phyloP scores from a whole-genome alignment of 192 early-diverging fungal species.

The Powellomyces hirtus region DNA sequence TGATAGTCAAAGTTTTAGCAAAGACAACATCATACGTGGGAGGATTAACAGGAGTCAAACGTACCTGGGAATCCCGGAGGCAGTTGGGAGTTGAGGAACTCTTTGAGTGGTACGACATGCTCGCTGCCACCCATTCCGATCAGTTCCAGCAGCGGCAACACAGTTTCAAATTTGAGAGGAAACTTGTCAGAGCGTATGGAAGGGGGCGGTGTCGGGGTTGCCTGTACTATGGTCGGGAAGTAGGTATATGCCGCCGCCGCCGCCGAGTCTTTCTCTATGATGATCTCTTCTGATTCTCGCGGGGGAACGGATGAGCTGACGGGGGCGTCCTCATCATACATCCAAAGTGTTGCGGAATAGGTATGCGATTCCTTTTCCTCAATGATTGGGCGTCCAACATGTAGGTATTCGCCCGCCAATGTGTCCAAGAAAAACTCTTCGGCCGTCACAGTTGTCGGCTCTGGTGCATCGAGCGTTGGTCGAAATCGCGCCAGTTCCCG shows the following conservation, averaged over 20 bases:
- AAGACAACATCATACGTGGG: too few relatives aligned
- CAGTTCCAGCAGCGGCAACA: slow-evolving; percentile 43
- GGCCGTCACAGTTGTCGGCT: slow-evolving; percentile 20
- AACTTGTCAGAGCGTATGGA: slow-evolving; percentile 33
- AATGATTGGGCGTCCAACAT: slow-evolving; percentile 32
- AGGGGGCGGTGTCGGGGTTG: slow-evolving; percentile 15
- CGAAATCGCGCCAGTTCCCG: slow-evolving; percentile 28
- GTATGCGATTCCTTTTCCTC: slow-evolving; percentile 10
- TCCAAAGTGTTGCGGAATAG: slow-evolving; percentile 47
- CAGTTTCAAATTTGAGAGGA: slow-evolving; percentile 35
- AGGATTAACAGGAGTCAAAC: too few relatives aligned
- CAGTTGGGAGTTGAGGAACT: slow-evolving; percentile 41
- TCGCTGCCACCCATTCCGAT: slow-evolving; percentile 38
- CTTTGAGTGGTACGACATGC: slow-evolving; percentile 39
- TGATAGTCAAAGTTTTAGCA: too few relatives aligned
- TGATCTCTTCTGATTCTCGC: neutral
- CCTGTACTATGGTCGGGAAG: slow-evolving; percentile 17
- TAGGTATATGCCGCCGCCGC: slow-evolving; percentile 3
- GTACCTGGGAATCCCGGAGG: slow-evolving; percentile 47
- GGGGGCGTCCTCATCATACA: slow-evolving; percentile 32
- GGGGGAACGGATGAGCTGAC: neutral
- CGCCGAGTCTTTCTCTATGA: neutral
- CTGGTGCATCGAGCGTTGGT: slow-evolving; percentile 25
- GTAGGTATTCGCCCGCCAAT: slow-evolving; percentile 1
- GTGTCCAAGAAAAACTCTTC: slow-evolving; percentile 36